Conservation (phyloP, 768 basidiomycete species). For the Hygrocybe coccinea region DNA sequence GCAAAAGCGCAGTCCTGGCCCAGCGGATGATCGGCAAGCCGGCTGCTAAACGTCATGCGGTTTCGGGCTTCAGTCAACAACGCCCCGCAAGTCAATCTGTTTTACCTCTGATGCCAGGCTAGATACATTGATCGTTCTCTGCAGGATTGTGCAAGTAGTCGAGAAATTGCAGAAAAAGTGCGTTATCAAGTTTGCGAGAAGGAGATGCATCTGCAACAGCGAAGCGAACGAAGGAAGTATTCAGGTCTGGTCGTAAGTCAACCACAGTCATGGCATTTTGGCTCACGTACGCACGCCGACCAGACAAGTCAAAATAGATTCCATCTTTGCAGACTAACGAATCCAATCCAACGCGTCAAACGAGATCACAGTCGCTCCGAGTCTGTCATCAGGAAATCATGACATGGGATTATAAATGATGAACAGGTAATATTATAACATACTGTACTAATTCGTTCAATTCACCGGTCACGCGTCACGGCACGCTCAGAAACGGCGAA, state of each 20-base stretch:
- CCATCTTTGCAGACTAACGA: slow-evolving; percentile 71
- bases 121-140: neutral
- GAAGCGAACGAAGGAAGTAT: slow-evolving; percentile 79
- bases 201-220: slow-evolving; percentile 74
- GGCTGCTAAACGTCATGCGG: too few species aligned
- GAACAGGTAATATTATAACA: too few species aligned
- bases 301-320: slow-evolving; percentile 61
- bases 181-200: slow-evolving; percentile 74
- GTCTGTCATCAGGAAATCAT: too few species aligned
- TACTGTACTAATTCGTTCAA: too few species aligned
- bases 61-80: slow-evolving; percentile 59
- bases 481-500: too few species aligned
- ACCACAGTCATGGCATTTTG: too few species aligned
- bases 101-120: too few species aligned
- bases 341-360: slow-evolving; percentile 85
- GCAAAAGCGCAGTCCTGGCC: too few species aligned
- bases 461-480: too few species aligned
- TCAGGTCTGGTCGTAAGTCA: slow-evolving; percentile 75
- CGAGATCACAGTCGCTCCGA: slow-evolving; percentile 71
- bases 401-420: too few species aligned
- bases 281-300: too few species aligned
- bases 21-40: too few species aligned
- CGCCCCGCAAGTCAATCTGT: slow-evolving; percentile 37
- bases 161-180: slow-evolving; percentile 84
- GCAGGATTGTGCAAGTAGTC: slow-evolving; percentile 75